A percentile compares a stretch with the other conserved stretches of the same genome.
Conservation (phyloP, 1,284 basidiomycete species). For the Golubevia pallescens region DNA sequence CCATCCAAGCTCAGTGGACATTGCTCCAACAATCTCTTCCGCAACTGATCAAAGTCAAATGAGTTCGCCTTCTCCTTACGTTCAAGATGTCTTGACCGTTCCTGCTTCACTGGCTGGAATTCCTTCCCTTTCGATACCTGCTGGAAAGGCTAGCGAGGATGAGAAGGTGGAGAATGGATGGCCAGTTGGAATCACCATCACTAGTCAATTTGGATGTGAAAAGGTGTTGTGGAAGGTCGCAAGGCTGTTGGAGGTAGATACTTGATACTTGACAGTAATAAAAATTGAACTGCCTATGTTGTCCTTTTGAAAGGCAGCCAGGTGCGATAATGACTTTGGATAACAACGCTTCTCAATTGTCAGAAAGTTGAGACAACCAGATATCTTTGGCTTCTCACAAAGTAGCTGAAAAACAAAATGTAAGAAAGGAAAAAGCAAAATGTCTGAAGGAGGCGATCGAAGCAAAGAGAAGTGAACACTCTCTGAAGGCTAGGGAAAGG, state of each 20-base stretch:
- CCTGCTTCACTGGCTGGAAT: constrained; percentile 88
- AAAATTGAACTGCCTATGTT: too few species aligned
- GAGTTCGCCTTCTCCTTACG: constrained; percentile 69
- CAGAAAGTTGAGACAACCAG: too few species aligned
- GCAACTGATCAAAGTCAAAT: constrained; percentile 2
- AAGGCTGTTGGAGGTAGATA: constrained; percentile 67
- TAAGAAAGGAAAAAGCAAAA: too few species aligned
- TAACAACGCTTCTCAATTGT: too few species aligned
- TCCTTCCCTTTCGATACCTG: constrained; percentile 80
- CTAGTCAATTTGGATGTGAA: constrained; percentile 90
- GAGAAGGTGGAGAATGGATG: constrained; percentile 70
- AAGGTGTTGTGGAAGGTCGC: constrained; percentile 72
- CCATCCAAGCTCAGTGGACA: constrained; percentile 69
- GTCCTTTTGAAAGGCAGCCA: too few species aligned
- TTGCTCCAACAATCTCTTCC: constrained; percentile 35
- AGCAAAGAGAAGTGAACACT: too few species aligned
- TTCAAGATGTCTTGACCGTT: constrained; percentile 90
- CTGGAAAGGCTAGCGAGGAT: constrained; percentile 51
- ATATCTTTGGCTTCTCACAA: too few species aligned
- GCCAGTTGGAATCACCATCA: constrained; percentile 84
- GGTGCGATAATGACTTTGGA: too few species aligned
- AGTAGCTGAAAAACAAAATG: too few species aligned
- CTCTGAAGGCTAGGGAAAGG: too few species aligned
- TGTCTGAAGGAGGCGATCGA: too few species aligned
- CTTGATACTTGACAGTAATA: too few species aligned